Conservation (phyloP, 169 alveolate species). For the Cryptosporidium sp. region DNA sequence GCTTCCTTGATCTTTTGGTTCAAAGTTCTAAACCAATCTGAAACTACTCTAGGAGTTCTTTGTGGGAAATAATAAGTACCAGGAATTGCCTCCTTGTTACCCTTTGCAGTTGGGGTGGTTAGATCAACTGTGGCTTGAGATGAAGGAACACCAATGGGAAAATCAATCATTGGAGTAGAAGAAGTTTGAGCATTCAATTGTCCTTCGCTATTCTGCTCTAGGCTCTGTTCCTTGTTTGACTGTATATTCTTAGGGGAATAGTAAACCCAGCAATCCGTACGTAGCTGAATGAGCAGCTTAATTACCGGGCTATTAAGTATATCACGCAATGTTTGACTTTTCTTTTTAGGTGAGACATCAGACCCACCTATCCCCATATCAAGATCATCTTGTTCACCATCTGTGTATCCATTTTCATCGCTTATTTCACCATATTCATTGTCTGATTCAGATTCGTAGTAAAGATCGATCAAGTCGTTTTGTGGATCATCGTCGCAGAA, state of each 20-base stretch:
- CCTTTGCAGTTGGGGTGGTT: conserved; percentile 31
- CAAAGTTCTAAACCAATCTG: conserved; percentile 50
- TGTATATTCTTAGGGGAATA: conserved; percentile 41
- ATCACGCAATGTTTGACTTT: conserved; percentile 34
- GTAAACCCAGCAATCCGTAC: conserved; percentile 62
- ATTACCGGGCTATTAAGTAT: conserved; percentile 36
- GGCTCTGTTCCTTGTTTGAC: not conserved
- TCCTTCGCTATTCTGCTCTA: not conserved
- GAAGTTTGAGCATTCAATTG: not conserved
- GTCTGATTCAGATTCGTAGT: conserved; percentile 20
- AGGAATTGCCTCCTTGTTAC: not conserved
- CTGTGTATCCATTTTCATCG: not conserved
- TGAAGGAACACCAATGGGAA: not conserved
- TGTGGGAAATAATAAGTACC: conserved; percentile 38
- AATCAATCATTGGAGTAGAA: conserved; percentile 28
- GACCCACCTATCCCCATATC: not conserved
- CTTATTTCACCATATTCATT: not conserved
- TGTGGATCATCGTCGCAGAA: conserved; percentile 53
- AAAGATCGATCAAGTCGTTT: conserved; percentile 41
- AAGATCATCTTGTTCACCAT: conserved; percentile 6
- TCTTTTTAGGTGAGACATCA: not conserved
- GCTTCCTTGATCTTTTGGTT: conserved; percentile 25
- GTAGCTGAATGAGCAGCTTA: conserved; percentile 45
- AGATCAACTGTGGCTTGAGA: conserved; percentile 36
- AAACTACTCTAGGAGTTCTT: conserved; percentile 62